These are phyloP conservation scores for Xerocomellus dryophilus DNA, from an alignment of 768 basidiomycete species.

Conservation along the genomic window DNA sequence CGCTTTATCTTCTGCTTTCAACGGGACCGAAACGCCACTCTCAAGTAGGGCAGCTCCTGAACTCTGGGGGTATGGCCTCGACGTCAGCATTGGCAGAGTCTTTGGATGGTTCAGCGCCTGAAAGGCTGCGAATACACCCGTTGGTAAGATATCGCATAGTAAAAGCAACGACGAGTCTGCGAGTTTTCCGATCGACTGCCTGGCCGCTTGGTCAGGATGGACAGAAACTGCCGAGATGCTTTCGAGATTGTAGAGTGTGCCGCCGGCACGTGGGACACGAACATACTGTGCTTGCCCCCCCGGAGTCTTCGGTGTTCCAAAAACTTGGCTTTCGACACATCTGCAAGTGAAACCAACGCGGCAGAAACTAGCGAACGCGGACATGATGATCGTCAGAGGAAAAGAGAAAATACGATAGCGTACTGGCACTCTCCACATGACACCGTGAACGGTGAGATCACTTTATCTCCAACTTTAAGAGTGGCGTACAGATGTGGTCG, in stretches of 20 bases:
- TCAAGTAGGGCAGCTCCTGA: conserved; percentile 9
- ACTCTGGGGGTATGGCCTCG: conserved; percentile 54
- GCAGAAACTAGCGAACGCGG: conserved; percentile 49
- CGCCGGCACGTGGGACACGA: conserved; percentile 76
- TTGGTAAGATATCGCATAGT: conserved; percentile 77
- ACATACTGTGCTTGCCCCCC: conserved; percentile 81
- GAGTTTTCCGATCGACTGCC: conserved; percentile 40
- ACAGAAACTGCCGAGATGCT: conserved; percentile 34
- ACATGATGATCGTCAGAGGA: neutral
- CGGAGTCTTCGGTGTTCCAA: conserved; percentile 63
- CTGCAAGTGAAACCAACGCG: conserved; percentile 71
- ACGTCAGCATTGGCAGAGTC: conserved; percentile 55
- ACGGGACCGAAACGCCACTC: conserved; percentile 13
- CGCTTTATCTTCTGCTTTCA: conserved; percentile 46
- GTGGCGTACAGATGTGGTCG: conserved; percentile 62
- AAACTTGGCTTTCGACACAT: conserved; percentile 57
- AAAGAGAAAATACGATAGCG: conserved; percentile 23
- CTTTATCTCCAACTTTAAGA: conserved; percentile 69
- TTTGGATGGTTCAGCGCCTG: conserved; percentile 76
- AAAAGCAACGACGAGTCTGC: conserved; percentile 66
- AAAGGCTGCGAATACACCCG: conserved; percentile 71
- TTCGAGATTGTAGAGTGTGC: conserved; percentile 65
- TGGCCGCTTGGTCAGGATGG: conserved; percentile 28
- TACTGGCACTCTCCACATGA: conserved; percentile 86
- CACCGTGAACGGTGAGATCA: conserved; percentile 78